Base-by-base conservation (phyloP, 2,329 filamentous ascomycete species). In the Bipolaris gigantea region DNA sequence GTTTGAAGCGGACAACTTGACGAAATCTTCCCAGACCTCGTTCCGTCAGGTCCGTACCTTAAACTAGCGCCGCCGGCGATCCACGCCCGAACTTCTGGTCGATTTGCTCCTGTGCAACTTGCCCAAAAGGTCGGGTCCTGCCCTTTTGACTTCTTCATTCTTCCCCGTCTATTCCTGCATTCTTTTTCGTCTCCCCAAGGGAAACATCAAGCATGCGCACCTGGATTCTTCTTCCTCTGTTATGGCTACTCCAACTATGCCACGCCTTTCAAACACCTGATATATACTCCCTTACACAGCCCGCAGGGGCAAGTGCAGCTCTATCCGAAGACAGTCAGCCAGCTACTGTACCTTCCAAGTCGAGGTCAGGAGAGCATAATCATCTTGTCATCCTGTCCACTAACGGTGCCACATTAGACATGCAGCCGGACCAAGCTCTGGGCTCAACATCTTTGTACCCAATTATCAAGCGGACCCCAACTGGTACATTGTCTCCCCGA, bases 181-280 rank as follows among this genome's bases (percentile, higher is more conserved):
- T 6, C 7, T 1, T 16, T 0, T 19, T 13, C 35, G 18, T 32
- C 19, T 46, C 16, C 25, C 11, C 11, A 25, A 16, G 18, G 23
- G 30, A 39, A 30, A 35, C 47, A 32, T 45, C 34, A 36, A 55
- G 18, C 23, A 55, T 55, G 52, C 52, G 36, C 16, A 35, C 48
- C 11, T 51, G 51, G 3, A 46, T 55, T 33, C 35, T 55, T 19
- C 32, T 55, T 8, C 35, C 36, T 10, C 11, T 55, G 7, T 47
- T 55, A 27, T 35, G 18, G 19, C 4, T 55, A 19, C 25, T 46
- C 16, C 52, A 55, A n/a, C 23, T 27, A 55, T 55, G 52, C 33
- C 41, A 42, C 25, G 52, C 41, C n/a, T 51, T 55, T 16, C n/a
- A 41, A 30, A 11, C 52, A 36, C 52, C 52, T 36, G 42, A 55